Evolutionary conservation across 2,329 filamentous ascomycete species (phyloP).

Genomic region (Trichothecium roseum): DNA sequence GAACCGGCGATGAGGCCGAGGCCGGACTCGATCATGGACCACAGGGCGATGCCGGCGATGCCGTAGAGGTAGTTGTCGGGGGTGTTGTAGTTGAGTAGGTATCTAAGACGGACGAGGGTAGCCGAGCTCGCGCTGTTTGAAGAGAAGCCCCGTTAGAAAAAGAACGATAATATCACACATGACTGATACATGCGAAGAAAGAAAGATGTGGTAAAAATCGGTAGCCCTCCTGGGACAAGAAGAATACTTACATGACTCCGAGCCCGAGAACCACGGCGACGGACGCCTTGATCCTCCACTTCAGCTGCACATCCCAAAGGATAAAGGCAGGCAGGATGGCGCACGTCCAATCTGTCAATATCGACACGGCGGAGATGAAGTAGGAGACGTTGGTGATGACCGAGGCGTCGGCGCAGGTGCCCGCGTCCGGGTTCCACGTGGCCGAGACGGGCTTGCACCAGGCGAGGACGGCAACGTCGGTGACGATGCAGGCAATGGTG

Average conservation of each 20-base stretch:
- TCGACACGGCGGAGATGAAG: conserved; percentile 16
- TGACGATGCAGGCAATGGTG: conserved; percentile 1
- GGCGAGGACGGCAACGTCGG: conserved; percentile 4
- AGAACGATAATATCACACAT: too few species aligned
- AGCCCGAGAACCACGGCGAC: conserved; percentile 3
- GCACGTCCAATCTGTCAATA: conserved; percentile 15
- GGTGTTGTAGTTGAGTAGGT: conserved; percentile 1
- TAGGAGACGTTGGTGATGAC: conserved; percentile 16
- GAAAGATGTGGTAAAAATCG: too few species aligned
- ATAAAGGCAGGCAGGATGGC: conserved; percentile 12
- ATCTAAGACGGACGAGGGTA: conserved; percentile 1
- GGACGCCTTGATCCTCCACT: conserved; percentile 3
- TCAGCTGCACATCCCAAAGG: conserved; percentile 8
- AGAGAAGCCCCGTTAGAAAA: too few species aligned
- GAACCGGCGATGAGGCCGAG: conserved; percentile 1
- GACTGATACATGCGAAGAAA: too few species aligned
- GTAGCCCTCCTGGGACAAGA: too few species aligned
- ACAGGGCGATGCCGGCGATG: neutral
- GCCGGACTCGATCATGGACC: conserved; percentile 1
- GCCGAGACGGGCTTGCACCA: conserved; percentile 8
- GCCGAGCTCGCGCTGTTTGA: conserved; percentile 1
- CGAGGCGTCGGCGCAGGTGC: conserved; percentile 11
- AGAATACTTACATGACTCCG: conserved; percentile 6
- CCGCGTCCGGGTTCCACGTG: conserved; percentile 6
- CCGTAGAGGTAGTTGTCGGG: neutral